Percentiles rank a stretch among this genome's conserved stretches.
phyloP scores from a whole-genome alignment of 306 rosid genomes.

The Dryas drummondii region DNA sequence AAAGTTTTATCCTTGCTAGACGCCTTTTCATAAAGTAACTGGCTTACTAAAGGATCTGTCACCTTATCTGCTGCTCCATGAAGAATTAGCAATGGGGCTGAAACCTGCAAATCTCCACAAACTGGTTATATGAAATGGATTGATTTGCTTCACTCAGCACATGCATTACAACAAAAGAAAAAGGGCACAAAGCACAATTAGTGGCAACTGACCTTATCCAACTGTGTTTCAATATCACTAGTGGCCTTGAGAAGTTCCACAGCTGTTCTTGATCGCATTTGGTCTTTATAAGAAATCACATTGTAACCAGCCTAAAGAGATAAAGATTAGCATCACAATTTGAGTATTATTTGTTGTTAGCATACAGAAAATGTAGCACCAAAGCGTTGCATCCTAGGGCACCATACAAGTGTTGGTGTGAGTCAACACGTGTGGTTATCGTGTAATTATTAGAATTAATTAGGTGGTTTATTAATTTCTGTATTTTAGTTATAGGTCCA shows the following conservation, averaged over 20 bases:
- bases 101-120: constrained; percentile 43
- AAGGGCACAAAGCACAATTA: neutral
- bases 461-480: too few relatives aligned
- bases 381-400: neutral
- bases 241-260: constrained; percentile 61
- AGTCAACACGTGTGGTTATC: too few relatives aligned
- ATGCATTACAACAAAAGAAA: neutral
- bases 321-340: constrained; percentile 1
- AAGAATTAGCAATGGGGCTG: constrained; percentile 65
- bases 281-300: constrained; percentile 57
- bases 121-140: neutral
- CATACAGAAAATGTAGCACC: too few relatives aligned
- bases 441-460: too few relatives aligned
- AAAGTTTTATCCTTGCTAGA: constrained; percentile 60
- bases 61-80: constrained; percentile 78
- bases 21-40: constrained; percentile 60
- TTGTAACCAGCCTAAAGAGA: constrained; percentile 55
- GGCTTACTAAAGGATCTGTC: constrained; percentile 74
- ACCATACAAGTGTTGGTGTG: too few relatives aligned
- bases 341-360: neutral
- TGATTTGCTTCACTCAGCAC: too few relatives aligned
- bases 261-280: constrained; percentile 57
- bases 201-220: constrained; percentile 46
- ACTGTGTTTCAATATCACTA: constrained; percentile 54
- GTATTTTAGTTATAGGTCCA: too few relatives aligned